Evolutionary conservation across 2,329 filamentous ascomycete species (phyloP).

Genomic region (Alternaria sp.): DNA sequence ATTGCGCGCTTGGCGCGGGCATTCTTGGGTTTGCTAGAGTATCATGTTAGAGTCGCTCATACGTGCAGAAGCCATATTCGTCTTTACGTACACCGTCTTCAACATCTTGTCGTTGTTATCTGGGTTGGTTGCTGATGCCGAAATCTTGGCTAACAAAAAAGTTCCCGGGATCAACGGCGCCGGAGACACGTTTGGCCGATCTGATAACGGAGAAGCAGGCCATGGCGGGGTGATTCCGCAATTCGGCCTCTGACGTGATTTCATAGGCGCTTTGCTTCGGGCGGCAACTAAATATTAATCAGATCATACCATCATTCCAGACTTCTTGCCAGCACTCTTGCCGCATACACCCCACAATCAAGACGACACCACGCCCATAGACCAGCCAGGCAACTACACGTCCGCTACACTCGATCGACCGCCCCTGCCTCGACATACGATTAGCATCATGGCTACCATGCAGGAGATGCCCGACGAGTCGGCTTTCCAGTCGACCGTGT

Average conservation of each 20-base stretch:
- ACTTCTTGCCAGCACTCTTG: neutral
- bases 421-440: neutral
- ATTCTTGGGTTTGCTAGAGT: conserved; percentile 69
- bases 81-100: conserved; percentile 38
- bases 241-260: conserved; percentile 20
- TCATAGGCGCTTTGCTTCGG: neutral
- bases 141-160: conserved; percentile 32
- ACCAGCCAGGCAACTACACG: neutral
- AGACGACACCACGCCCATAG: neutral
- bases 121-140: conserved; percentile 17
- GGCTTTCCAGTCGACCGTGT: conserved; percentile 74
- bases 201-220: conserved; percentile 13
- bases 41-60: conserved; percentile 1
- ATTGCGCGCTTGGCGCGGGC: conserved; percentile 94
- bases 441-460: conserved; percentile 60
- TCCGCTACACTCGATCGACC: neutral
- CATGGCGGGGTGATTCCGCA: conserved; percentile 13
- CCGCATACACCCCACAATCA: neutral
- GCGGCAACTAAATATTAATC: conserved; percentile 16
- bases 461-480: conserved; percentile 76
- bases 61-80: rapidly evolving
- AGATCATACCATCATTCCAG: neutral
- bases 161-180: conserved; percentile 10
- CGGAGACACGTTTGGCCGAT: conserved; percentile 18
- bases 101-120: conserved; percentile 32